Evolutionary conservation across 805 yeast genomes (phyloP).

Genomic region (Komagataella phaffii): DNA sequence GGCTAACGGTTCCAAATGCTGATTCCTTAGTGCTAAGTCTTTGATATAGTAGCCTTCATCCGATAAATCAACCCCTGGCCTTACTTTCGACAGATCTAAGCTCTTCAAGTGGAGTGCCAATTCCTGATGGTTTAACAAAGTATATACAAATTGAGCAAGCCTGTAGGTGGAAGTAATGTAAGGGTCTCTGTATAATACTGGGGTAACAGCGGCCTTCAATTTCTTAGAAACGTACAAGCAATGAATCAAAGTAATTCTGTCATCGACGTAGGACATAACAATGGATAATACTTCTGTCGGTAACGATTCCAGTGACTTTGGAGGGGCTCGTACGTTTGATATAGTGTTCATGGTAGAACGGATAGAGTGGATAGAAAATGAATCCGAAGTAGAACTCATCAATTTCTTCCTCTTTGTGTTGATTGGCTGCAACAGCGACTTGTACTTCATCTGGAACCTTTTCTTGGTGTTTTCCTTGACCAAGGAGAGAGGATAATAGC

Average conservation of each 20-base stretch:
- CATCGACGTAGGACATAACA: conserved; percentile 21
- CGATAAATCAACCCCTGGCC: conserved; percentile 20
- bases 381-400: conserved; percentile 28
- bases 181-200: conserved; percentile 40
- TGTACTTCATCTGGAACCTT: conserved; percentile 32
- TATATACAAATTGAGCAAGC: conserved; percentile 66
- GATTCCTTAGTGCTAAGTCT: neutral
- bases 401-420: conserved; percentile 13
- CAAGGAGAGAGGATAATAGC: conserved; percentile 19
- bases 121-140: conserved; percentile 39
- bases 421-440: conserved; percentile 25
- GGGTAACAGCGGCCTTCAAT: conserved; percentile 38
- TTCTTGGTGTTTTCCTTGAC: conserved; percentile 1
- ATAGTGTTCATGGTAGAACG: conserved; percentile 11
- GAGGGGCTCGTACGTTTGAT: neutral
- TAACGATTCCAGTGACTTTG: conserved; percentile 13
- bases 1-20: conserved; percentile 32
- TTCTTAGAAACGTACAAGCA: conserved; percentile 37
- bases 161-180: conserved; percentile 59
- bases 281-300: conserved; percentile 29
- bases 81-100: conserved; percentile 43
- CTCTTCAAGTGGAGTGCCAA: conserved; percentile 43
- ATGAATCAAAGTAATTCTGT: conserved; percentile 25
- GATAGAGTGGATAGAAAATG: conserved; percentile 23
- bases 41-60: conserved; percentile 7